Evolutionary conservation across 495 filamentous ascomycete species (phyloP).

Genomic region (Rusavskia elegans): DNA sequence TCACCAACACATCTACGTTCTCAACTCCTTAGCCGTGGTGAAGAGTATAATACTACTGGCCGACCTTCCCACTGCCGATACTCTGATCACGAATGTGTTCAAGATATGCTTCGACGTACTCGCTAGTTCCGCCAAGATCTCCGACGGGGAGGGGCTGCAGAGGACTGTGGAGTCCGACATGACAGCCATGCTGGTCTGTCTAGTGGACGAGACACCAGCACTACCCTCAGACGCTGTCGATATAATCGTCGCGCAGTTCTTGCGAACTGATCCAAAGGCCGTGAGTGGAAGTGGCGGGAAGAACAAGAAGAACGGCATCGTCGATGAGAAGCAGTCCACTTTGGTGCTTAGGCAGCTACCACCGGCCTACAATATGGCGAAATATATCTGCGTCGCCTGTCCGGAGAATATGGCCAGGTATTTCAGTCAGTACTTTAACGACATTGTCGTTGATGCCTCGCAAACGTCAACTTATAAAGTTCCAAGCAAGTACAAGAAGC

Average conservation of each 20-base stretch:
- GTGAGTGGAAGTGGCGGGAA: slow-evolving; percentile 29
- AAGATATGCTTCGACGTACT: slow-evolving; percentile 83
- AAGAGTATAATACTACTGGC: slow-evolving; percentile 89
- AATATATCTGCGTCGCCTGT: slow-evolving; percentile 77
- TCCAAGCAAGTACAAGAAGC: slow-evolving; percentile 27
- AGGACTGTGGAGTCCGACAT: slow-evolving; percentile 90
- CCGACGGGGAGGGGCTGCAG: slow-evolving; percentile 60
- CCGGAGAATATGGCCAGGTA: slow-evolving; percentile 87
- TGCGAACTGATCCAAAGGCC: slow-evolving; percentile 58
- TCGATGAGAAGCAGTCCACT: slow-evolving; percentile 62
- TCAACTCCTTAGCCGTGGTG: slow-evolving; percentile 75
- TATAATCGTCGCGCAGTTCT: slow-evolving; percentile 85
- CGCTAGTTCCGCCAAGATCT: slow-evolving; percentile 55
- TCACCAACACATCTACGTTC: slow-evolving; percentile 75
- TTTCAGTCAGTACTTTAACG: slow-evolving; percentile 92
- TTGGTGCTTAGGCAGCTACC: slow-evolving; percentile 72
- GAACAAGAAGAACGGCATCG: slow-evolving; percentile 39
- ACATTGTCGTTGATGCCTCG: slow-evolving; percentile 82
- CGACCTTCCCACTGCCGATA: slow-evolving; percentile 69
- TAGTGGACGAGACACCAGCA: slow-evolving; percentile 75
- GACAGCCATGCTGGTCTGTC: slow-evolving; percentile 64
- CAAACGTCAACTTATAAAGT: slow-evolving; percentile 25
- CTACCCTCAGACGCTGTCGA: slow-evolving; percentile 78
- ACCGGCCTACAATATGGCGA: slow-evolving; percentile 89
- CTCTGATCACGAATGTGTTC: slow-evolving; percentile 66